These are phyloP conservation scores for Populus hybrid DNA, from an alignment of 441 rosid genomes.

Conservation along the genomic window DNA sequence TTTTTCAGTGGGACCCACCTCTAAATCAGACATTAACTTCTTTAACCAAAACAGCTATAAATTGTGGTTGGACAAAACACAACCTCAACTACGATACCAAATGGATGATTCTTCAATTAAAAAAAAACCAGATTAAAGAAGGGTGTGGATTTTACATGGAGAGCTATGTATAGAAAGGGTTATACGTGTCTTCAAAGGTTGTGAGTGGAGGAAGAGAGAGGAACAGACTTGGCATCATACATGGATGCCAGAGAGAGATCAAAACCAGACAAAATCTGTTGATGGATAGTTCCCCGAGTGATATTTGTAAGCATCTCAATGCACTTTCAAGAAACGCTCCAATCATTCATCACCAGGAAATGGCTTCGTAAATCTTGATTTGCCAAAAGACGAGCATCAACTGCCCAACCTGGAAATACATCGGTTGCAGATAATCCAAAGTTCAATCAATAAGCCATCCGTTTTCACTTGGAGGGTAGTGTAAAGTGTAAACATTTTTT, in stretches of 20 bases:
- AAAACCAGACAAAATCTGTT: conserved; percentile 26
- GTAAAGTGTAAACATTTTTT: too few species aligned
- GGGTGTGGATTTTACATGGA: too few species aligned
- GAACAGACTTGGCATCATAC: conserved; percentile 11
- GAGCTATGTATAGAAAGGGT: too few species aligned
- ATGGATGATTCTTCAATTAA: too few species aligned
- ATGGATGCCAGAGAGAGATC: conserved; percentile 20
- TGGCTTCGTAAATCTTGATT: neutral
- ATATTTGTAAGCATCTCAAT: neutral
- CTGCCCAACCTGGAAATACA: conserved; percentile 6
- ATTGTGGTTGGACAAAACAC: too few species aligned
- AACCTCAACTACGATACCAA: too few species aligned
- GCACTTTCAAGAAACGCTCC: neutral
- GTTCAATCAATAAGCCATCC: conserved; percentile 3
- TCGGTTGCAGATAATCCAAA: conserved; percentile 12
- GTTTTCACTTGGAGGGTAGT: conserved; percentile 11
- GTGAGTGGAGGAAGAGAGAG: neutral
- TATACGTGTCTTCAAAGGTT: conserved; percentile 13
- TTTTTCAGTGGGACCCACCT: too few species aligned
- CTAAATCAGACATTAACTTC: too few species aligned
- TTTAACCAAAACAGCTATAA: too few species aligned
- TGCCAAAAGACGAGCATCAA: neutral
- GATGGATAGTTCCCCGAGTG: neutral
- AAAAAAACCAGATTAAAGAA: too few species aligned
- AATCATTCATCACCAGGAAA: neutral